Conservation (phyloP, 495 filamentous ascomycete species). For the Penicillium atrosanguineum region DNA sequence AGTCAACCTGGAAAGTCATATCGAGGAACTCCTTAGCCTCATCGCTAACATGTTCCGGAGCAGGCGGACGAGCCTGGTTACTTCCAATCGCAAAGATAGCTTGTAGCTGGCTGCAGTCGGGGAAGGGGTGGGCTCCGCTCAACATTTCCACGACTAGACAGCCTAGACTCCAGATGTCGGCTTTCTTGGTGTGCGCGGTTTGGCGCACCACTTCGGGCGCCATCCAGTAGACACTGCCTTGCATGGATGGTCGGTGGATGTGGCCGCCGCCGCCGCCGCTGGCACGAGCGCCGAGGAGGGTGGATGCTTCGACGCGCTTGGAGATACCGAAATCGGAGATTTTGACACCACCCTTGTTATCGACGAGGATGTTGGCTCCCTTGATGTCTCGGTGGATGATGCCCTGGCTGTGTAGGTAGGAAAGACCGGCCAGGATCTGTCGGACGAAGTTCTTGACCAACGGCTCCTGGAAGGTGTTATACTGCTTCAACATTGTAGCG, state of each 20-base stretch:
- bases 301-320: conserved; percentile 88
- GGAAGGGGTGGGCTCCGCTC: conserved; percentile 93
- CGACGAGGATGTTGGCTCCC: conserved; percentile 96
- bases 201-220: conserved; percentile 97
- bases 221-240: conserved; percentile 99
- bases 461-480: conserved; percentile 89
- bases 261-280: conserved; percentile 53
- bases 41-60: conserved; percentile 78
- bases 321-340: conserved; percentile 99
- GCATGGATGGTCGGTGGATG: conserved; percentile 84
- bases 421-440: conserved; percentile 92
- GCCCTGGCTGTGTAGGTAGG: conserved; percentile 89
- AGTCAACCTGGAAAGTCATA: conserved; percentile 92
- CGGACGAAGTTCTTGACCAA: conserved; percentile 95
- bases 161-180: conserved; percentile 98
- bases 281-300: conserved; percentile 55
- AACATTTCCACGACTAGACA: conserved; percentile 99
- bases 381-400: conserved; percentile 99
- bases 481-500: conserved; percentile 95
- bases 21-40: conserved; percentile 84
- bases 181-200: conserved; percentile 96
- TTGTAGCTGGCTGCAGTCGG: conserved; percentile 93
- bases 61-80: conserved; percentile 80
- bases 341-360: conserved; percentile 98
- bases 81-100: conserved; percentile 98